These are phyloP conservation scores for Alternaria angustiovoidea DNA, from an alignment of 2,329 filamentous ascomycete genomes.

Conservation along the genomic window DNA sequence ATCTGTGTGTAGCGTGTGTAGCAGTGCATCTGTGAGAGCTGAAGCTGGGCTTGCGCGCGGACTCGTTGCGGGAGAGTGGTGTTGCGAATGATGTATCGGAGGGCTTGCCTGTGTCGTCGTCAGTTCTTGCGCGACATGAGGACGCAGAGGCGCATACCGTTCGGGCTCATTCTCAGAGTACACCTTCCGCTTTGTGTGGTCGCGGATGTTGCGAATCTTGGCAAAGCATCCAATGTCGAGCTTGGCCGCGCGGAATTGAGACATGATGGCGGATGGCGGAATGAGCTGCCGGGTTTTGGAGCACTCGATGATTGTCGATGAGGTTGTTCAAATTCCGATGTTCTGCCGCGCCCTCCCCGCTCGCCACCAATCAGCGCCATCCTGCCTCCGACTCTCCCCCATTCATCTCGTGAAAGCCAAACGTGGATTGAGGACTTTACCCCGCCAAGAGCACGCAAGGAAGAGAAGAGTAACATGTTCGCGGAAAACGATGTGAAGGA, in stretches of 20 bases:
- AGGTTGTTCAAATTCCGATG: constrained; percentile 16
- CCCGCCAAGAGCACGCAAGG: not conserved
- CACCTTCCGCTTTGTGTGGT: constrained; percentile 95
- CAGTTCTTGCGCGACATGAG: constrained; percentile 7
- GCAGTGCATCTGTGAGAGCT: constrained; percentile 93
- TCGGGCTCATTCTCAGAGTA: constrained; percentile 88
- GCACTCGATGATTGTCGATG: constrained; percentile 13
- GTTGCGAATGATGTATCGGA: constrained; percentile 87
- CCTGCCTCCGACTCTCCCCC: constrained; percentile 8
- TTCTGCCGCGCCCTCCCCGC: constrained; percentile 18
- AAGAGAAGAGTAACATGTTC: constrained; percentile 36
- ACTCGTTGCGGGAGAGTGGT: constrained; percentile 81
- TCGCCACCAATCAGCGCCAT: constrained; percentile 17
- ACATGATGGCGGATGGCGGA: constrained; percentile 43
- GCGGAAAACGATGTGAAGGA: constrained; percentile 43
- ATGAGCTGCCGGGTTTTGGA: constrained; percentile 4
- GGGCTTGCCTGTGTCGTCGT: constrained; percentile 71
- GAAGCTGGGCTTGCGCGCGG: constrained; percentile 89
- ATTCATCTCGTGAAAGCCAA: not conserved
- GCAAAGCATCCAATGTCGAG: constrained; percentile 88
- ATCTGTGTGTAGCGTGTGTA: constrained; percentile 96
- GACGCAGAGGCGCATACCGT: constrained; percentile 66
- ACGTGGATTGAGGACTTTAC: not conserved
- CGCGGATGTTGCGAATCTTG: constrained; percentile 86
- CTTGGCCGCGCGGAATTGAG: constrained; percentile 88